These are phyloP conservation scores for Cyanodermella asteris DNA, from an alignment of 2,329 filamentous ascomycete species.

Conservation along the genomic window DNA sequence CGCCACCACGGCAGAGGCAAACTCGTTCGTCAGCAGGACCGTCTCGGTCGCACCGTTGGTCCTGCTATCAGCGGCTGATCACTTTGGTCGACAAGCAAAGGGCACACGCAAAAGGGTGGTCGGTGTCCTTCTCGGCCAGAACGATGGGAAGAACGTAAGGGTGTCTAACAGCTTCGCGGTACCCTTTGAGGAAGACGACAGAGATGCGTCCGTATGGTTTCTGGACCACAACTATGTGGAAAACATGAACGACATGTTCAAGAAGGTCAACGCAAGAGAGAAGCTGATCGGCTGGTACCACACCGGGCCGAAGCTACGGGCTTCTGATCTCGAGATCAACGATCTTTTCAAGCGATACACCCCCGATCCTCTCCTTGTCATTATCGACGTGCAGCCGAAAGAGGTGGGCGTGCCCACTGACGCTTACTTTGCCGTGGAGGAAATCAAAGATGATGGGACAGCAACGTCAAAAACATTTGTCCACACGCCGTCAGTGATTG, in stretches of 20 bases:
- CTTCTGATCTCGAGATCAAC: slow-evolving; percentile 96
- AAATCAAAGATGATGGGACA: slow-evolving; percentile 98
- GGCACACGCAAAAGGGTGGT: slow-evolving; percentile 78
- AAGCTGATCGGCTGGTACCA: slow-evolving; percentile 99
- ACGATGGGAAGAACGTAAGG: slow-evolving; percentile 84
- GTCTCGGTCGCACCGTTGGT: slow-evolving; percentile 96
- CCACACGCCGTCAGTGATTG: slow-evolving; percentile 93
- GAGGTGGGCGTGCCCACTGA: slow-evolving; percentile 95
- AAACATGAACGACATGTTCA: slow-evolving; percentile 99
- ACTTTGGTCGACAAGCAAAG: slow-evolving; percentile 87
- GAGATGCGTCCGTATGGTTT: slow-evolving; percentile 97
- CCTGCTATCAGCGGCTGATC: slow-evolving; percentile 91
- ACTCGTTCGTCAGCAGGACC: slow-evolving; percentile 81
- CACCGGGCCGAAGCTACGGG: slow-evolving; percentile 86
- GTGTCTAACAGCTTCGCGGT: slow-evolving; percentile 99
- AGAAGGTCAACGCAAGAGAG: slow-evolving; percentile 97
- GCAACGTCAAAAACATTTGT: slow-evolving; percentile 95
- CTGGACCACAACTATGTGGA: slow-evolving; percentile 98
- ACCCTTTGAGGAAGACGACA: slow-evolving; percentile 96
- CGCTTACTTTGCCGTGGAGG: slow-evolving; percentile 96
- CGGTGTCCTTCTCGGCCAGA: slow-evolving; percentile 83
- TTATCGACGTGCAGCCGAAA: slow-evolving; percentile 96
- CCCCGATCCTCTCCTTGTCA: slow-evolving; percentile 84
- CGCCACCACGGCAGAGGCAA: slow-evolving; percentile 86
- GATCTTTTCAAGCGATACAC: slow-evolving; percentile 99